Evolutionary conservation across 768 basidiomycete species (phyloP).

Genomic region (Tricholoma bakamatsutake): DNA sequence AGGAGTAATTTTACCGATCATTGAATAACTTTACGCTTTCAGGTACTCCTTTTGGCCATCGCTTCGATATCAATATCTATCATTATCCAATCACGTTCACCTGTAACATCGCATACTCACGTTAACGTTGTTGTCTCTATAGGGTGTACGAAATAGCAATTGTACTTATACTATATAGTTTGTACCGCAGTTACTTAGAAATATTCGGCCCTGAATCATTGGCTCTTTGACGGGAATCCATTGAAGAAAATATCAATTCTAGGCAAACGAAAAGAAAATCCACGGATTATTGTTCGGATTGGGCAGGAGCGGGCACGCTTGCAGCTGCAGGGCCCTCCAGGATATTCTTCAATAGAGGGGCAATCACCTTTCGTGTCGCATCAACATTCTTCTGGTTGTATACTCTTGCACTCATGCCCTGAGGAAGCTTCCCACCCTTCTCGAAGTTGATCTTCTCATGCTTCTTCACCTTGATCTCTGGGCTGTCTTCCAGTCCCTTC

Average conservation of each 20-base stretch:
- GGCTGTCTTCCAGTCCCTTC: conserved; percentile 51
- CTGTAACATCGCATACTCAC: background rate
- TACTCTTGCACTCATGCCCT: conserved; percentile 35
- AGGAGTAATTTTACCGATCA: conserved; percentile 24
- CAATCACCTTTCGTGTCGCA: conserved; percentile 60
- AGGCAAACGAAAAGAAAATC: background rate
- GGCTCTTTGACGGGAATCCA: background rate
- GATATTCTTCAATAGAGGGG: conserved; percentile 58
- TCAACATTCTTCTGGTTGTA: conserved; percentile 64
- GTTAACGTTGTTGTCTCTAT: background rate
- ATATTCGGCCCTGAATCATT: background rate
- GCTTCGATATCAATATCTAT: background rate
- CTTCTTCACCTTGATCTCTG: conserved; percentile 47
- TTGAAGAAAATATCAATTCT: background rate
- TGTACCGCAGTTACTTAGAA: background rate
- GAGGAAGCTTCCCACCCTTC: conserved; percentile 26
- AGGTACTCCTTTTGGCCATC: background rate
- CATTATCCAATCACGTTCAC: too few species aligned
- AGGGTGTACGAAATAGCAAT: background rate
- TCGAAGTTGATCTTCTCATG: conserved; percentile 36
- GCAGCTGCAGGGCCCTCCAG: conserved; percentile 36
- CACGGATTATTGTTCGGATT: background rate
- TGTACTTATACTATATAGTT: background rate
- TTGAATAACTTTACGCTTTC: background rate
- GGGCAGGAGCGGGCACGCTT: background rate